phyloP scores from a whole-genome alignment of 1,284 basidiomycete species.

The Apiotrichum akiyoshidainum region DNA sequence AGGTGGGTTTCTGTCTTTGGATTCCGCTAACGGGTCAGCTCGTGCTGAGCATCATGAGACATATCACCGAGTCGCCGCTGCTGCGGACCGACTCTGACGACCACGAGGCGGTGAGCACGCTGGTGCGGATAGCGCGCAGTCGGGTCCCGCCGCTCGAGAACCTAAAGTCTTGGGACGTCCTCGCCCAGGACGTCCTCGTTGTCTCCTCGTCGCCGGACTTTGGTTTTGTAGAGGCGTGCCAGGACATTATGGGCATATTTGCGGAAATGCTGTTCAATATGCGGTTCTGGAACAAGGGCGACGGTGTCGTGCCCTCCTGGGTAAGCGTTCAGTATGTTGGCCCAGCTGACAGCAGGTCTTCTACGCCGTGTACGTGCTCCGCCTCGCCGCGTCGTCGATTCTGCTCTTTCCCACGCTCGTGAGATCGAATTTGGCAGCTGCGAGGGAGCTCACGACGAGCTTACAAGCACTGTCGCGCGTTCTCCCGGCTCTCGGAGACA shows the following conservation, averaged over 20 bases:
- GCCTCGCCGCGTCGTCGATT: conserved; percentile 18
- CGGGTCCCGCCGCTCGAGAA: neutral
- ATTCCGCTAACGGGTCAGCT: conserved; percentile 21
- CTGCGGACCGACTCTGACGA: conserved; percentile 5
- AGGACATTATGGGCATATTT: neutral
- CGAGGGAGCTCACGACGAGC: neutral
- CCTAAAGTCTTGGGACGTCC: neutral
- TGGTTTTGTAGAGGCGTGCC: conserved; percentile 17
- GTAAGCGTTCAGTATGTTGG: neutral
- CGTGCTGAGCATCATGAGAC: conserved; percentile 37
- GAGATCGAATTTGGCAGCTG: neutral
- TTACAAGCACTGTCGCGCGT: neutral
- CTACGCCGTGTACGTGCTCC: conserved; percentile 17
- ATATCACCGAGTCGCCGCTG: conserved; percentile 21
- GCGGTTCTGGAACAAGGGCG: neutral
- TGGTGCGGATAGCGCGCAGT: conserved; percentile 34
- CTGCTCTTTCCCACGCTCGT: conserved; percentile 25
- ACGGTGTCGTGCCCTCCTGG: conserved; percentile 4
- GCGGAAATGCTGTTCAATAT: neutral
- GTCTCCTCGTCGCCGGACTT: conserved; percentile 21
- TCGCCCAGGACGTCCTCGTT: conserved; percentile 10
- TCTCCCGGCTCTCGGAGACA: neutral
- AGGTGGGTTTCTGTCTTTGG: conserved; percentile 16
- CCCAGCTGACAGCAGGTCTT: conserved; percentile 3
- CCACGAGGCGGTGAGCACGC: conserved; percentile 5